Conservation (phyloP, 306 rosid genomes). For the Quercus robur region DNA sequence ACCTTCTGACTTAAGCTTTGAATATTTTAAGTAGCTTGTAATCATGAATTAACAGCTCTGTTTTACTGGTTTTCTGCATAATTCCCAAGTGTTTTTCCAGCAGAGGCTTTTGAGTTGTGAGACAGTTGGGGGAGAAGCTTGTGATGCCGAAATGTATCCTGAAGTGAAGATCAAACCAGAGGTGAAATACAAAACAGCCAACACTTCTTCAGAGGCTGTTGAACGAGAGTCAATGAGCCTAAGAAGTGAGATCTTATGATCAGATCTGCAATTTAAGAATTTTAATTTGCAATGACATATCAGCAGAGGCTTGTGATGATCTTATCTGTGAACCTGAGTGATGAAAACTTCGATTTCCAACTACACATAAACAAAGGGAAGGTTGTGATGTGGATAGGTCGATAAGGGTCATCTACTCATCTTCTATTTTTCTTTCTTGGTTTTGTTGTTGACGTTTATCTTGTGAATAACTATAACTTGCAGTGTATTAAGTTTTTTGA, state of each 20-base stretch:
- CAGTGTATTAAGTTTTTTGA: too few relatives aligned
- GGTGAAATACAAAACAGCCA: not conserved
- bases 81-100: conserved; percentile 37
- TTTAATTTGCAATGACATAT: not conserved
- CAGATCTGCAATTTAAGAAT: not conserved
- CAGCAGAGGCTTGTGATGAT: conserved; percentile 92
- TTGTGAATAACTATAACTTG: too few relatives aligned
- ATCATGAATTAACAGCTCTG: not conserved
- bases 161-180: conserved; percentile 49
- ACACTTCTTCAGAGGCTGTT: conserved; percentile 26
- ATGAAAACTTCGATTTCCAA: conserved; percentile 12
- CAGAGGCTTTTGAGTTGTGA: conserved; percentile 59
- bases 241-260: conserved; percentile 24
- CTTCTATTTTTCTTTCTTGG: too few relatives aligned
- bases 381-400: too few relatives aligned
- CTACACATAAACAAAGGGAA: too few relatives aligned
- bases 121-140: conserved; percentile 68
- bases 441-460: too few relatives aligned
- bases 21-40: too few relatives aligned
- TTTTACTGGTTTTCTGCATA: not conserved
- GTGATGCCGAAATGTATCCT: conserved; percentile 50
- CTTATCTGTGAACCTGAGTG: conserved; percentile 75
- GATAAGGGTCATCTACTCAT: too few relatives aligned
- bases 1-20: not conserved
- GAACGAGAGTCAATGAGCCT: conserved; percentile 37